These are phyloP conservation scores for Acanthamoeba sp. DNA, from an alignment of 208 protist genomes.

Conservation along the genomic window DNA sequence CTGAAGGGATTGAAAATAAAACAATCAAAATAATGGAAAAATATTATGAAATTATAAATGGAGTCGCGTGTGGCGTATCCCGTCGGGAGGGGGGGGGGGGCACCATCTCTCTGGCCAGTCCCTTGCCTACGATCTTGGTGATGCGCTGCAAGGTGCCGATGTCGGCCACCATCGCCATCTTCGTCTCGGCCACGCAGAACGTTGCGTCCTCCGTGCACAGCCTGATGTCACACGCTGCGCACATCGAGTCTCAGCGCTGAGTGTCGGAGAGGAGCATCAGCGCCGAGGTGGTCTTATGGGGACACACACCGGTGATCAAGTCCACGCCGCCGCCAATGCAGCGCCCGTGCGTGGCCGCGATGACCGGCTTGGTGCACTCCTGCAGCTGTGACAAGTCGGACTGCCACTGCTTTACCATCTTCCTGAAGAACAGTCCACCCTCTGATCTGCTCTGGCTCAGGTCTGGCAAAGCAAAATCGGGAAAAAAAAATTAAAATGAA, in stretches of 20 bases:
- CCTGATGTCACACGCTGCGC: constrained; percentile 43
- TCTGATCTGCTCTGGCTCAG: constrained; percentile 2
- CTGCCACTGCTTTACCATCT: constrained; percentile 54
- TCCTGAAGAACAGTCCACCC: neutral
- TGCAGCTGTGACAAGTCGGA: constrained; percentile 28
- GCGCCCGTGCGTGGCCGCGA: constrained; percentile 19
- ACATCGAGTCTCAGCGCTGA: neutral
- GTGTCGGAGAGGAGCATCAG: too few relatives aligned
- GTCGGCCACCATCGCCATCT: constrained; percentile 68
- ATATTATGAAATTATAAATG: neutral
- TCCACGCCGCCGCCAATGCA: constrained; percentile 67
- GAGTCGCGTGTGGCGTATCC: too few relatives aligned
- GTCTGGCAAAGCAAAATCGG: neutral
- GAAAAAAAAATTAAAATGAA: neutral
- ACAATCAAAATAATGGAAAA: neutral
- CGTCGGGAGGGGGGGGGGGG: neutral
- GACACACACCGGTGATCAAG: constrained; percentile 11
- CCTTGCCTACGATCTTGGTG: constrained; percentile 67
- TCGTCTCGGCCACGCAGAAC: constrained; percentile 59
- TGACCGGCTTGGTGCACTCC: constrained; percentile 66
- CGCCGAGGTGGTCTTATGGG: too few relatives aligned
- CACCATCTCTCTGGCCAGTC: constrained; percentile 46
- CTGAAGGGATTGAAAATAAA: neutral
- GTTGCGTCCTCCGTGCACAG: constrained; percentile 68
- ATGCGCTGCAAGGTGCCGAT: constrained; percentile 69